Percentiles rank a stretch among this genome's conserved stretches.
These are phyloP conservation scores for Cajanus cajan DNA, from an alignment of 306 rosid species.

Conservation along the genomic window DNA sequence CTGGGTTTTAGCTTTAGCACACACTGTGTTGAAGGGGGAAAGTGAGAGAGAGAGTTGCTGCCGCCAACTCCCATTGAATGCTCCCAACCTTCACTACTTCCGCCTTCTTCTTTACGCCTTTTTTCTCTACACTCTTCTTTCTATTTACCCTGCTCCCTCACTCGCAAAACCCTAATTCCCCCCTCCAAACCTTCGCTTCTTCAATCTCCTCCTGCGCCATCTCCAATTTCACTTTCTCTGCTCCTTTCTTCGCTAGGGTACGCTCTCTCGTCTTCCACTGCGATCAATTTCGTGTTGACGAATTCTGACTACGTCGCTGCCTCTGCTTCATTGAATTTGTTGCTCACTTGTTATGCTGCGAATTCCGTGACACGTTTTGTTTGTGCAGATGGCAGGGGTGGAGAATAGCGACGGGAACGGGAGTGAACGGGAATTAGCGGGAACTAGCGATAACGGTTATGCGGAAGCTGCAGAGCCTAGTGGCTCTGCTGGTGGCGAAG, in stretches of 20 bases:
- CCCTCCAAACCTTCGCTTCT: background rate
- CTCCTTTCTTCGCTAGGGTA: slow-evolving; percentile 20
- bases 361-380: background rate
- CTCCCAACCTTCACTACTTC: background rate
- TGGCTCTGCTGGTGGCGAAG: slow-evolving; percentile 37
- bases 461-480: slow-evolving; percentile 44
- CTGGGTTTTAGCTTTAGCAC: background rate
- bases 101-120: background rate
- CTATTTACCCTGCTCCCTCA: background rate
- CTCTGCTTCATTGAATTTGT: background rate
- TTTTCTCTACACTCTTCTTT: background rate
- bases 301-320: background rate
- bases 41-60: background rate
- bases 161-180: slow-evolving; percentile 39
- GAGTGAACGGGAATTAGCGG: slow-evolving; percentile 43
- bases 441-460: slow-evolving; percentile 56
- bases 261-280: background rate
- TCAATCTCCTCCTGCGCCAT: background rate
- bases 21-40: background rate
- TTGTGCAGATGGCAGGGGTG: slow-evolving; percentile 51
- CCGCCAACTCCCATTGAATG: background rate
- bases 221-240: background rate
- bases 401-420: slow-evolving; percentile 48
- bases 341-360: background rate
- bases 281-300: background rate